Conservation (phyloP, 108 stramenopile species). For the Schizochytrium sp. region DNA sequence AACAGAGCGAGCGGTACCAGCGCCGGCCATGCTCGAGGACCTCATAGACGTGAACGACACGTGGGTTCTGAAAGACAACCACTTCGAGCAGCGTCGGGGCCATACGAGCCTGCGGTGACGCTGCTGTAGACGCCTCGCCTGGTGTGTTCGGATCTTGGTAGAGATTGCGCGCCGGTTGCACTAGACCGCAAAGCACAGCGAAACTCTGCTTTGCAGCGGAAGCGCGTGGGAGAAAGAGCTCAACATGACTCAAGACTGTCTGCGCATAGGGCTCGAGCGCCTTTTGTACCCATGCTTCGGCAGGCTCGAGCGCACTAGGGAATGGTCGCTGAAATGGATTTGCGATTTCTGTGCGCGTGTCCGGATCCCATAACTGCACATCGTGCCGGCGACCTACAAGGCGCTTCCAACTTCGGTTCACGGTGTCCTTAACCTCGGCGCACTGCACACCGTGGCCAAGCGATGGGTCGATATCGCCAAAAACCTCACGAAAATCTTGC, state of each 20-base stretch:
- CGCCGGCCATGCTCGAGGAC: slow-evolving; percentile 90
- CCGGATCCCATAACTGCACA: slow-evolving; percentile 83
- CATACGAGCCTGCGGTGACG: neutral
- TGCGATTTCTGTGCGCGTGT: slow-evolving; percentile 61
- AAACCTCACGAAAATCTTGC: slow-evolving; percentile 72
- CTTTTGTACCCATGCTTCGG: slow-evolving; percentile 80
- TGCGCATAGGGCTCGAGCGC: slow-evolving; percentile 71
- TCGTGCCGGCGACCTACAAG: slow-evolving; percentile 89
- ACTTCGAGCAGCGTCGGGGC: slow-evolving; percentile 89
- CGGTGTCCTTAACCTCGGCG: slow-evolving; percentile 92
- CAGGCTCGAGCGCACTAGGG: slow-evolving; percentile 54
- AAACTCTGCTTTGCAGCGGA: slow-evolving; percentile 71
- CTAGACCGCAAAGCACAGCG: slow-evolving; percentile 74
- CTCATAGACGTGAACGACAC: slow-evolving; percentile 81
- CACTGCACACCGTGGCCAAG: slow-evolving; percentile 49
- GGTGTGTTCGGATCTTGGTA: slow-evolving; percentile 44
- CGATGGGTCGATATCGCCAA: neutral
- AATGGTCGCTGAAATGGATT: slow-evolving; percentile 64
- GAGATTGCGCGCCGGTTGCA: slow-evolving; percentile 33
- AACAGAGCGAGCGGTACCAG: slow-evolving; percentile 79
- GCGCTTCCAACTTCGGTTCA: slow-evolving; percentile 86
- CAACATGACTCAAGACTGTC: slow-evolving; percentile 72
- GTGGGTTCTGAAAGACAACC: slow-evolving; percentile 80
- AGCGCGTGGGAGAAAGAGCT: slow-evolving; percentile 69
- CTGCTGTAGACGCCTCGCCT: slow-evolving; percentile 30